Percentiles rank a stretch among this genome's conserved stretches.
phyloP scores from a whole-genome alignment of 2,329 filamentous ascomycete genomes.

The Aspergillus felis region DNA sequence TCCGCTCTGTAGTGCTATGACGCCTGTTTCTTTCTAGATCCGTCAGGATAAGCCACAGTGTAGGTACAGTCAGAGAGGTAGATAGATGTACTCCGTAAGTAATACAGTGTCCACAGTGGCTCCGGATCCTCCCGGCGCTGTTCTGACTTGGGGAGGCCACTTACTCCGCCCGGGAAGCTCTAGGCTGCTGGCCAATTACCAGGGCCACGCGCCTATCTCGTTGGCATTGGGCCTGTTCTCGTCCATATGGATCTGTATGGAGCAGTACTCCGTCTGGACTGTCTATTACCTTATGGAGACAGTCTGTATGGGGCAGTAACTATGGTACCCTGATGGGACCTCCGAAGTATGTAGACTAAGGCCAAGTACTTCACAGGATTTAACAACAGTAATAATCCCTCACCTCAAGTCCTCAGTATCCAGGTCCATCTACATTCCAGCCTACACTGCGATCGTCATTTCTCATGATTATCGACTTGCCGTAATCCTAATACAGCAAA shows the following conservation, averaged over 20 bases:
- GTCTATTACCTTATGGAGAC: neutral
- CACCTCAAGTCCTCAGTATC: constrained; percentile 5
- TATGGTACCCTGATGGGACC: neutral
- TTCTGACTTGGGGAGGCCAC: neutral
- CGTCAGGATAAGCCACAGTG: neutral
- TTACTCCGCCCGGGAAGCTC: constrained; percentile 1
- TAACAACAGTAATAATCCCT: neutral
- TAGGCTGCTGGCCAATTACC: constrained; percentile 14
- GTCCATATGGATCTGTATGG: constrained; percentile 5
- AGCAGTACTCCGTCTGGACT: too few relatives aligned
- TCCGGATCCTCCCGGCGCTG: constrained; percentile 17
- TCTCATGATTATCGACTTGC: constrained; percentile 11
- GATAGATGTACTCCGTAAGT: neutral
- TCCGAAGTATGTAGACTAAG: neutral
- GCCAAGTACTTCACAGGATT: neutral
- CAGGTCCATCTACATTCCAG: constrained; percentile 14
- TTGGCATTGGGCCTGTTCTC: constrained; percentile 3
- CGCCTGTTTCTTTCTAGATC: neutral
- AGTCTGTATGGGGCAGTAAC: neutral
- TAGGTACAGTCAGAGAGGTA: too few relatives aligned
- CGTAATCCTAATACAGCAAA: constrained; percentile 4
- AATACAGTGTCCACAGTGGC: neutral
- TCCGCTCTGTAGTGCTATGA: neutral
- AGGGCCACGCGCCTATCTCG: constrained; percentile 10
- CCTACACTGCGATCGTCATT: constrained; percentile 7